Evolutionary conservation across 805 yeast species (phyloP).

Genomic region (Monosporozyma yasuniensis): DNA sequence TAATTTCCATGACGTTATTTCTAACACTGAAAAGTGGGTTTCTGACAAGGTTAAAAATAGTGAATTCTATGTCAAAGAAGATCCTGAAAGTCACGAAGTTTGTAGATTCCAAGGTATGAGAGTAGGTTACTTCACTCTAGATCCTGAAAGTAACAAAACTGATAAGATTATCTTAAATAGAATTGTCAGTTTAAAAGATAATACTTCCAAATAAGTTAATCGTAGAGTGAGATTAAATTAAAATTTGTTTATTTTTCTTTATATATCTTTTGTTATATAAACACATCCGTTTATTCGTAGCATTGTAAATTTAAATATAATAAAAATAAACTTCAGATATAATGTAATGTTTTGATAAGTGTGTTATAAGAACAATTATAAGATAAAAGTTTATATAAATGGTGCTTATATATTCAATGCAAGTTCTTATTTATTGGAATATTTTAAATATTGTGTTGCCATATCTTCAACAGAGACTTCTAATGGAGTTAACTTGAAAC

Average conservation of each 20-base stretch:
- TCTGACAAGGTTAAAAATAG: conserved; percentile 38
- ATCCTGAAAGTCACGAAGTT: conserved; percentile 55
- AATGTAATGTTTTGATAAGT: too few species aligned
- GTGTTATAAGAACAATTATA: too few species aligned
- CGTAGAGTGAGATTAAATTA: background rate
- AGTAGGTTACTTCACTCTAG: conserved; percentile 91
- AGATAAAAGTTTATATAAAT: too few species aligned
- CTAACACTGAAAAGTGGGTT: conserved; percentile 63
- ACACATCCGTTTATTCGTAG: background rate
- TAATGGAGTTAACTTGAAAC: conserved; percentile 17
- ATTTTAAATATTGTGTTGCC: conserved; percentile 18
- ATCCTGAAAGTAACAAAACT: conserved; percentile 53
- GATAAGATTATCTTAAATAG: conserved; percentile 70
- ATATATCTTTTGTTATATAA: background rate
- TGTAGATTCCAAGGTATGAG: conserved; percentile 96
- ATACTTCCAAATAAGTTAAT: conserved; percentile 35
- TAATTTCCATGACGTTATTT: conserved; percentile 58
- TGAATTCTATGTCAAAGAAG: conserved; percentile 66
- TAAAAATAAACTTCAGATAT: too few species aligned
- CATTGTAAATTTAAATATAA: background rate
- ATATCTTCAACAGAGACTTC: conserved; percentile 17
- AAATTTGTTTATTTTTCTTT: background rate
- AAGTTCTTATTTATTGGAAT: background rate
- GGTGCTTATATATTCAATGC: background rate
- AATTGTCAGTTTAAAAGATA: conserved; percentile 85